Evolutionary conservation across 176 grass and related monocot genomes (phyloP).

Genomic region (Aegilops tauschii): DNA sequence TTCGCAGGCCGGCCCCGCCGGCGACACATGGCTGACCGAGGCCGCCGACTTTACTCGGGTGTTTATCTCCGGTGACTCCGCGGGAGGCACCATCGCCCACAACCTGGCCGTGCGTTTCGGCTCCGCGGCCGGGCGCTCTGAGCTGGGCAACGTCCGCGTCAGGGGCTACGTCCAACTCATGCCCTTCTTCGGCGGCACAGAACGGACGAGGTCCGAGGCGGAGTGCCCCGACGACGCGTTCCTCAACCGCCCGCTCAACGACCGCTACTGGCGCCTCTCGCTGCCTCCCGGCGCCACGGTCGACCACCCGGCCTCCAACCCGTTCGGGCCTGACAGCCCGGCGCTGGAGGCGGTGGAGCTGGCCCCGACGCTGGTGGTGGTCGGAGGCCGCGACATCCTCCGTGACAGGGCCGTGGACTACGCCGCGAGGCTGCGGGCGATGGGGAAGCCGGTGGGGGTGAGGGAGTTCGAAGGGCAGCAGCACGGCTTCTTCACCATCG

Average conservation of each 20-base stretch:
- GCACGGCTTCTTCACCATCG: constrained; percentile 90
- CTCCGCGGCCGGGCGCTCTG: constrained; percentile 33
- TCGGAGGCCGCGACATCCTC: constrained; percentile 63
- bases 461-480: constrained; percentile 74
- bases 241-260: constrained; percentile 64
- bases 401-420: constrained; percentile 76
- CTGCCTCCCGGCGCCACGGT: constrained; percentile 53
- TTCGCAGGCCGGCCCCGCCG: not conserved
- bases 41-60: constrained; percentile 49
- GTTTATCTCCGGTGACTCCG: constrained; percentile 80
- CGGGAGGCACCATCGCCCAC: constrained; percentile 74
- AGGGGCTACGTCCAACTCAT: constrained; percentile 64
- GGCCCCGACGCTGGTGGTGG: constrained; percentile 65
- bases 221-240: constrained; percentile 72
- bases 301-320: constrained; percentile 69
- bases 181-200: constrained; percentile 77
- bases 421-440: constrained; percentile 45
- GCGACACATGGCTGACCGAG: constrained; percentile 58
- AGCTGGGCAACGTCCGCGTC: constrained; percentile 36
- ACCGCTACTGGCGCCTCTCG: constrained; percentile 83
- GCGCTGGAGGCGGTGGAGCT: constrained; percentile 48
- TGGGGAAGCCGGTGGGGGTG: constrained; percentile 70
- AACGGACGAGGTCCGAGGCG: constrained; percentile 59
- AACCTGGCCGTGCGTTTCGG: constrained; percentile 73
- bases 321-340: constrained; percentile 60